Conservation (phyloP, 2,329 filamentous ascomycete genomes). For the Diplodia scrobiculata region DNA sequence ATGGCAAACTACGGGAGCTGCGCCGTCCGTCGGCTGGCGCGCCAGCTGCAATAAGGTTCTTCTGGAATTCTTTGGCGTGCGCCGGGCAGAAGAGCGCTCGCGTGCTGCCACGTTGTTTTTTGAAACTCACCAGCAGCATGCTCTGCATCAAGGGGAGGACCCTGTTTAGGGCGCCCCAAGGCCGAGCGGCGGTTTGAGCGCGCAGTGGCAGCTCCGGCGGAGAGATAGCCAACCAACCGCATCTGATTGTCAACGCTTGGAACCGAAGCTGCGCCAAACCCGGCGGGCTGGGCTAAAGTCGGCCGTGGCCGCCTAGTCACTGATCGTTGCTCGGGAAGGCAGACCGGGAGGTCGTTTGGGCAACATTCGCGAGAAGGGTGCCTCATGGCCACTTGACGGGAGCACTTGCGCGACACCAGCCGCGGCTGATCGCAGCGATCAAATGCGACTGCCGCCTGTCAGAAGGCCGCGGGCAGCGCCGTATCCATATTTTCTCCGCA, state of each 20-base stretch:
- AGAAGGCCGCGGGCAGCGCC: slow-evolving; percentile 11
- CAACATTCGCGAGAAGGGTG: not conserved
- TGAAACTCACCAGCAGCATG: slow-evolving; percentile 1
- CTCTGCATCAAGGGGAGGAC: not conserved
- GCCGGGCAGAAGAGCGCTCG: not conserved
- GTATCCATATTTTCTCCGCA: slow-evolving; percentile 16
- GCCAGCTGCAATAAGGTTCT: not conserved
- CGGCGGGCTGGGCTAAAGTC: not conserved
- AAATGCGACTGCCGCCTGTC: slow-evolving; percentile 7
- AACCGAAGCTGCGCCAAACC: not conserved
- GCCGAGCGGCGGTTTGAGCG: not conserved
- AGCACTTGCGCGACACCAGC: slow-evolving; percentile 8
- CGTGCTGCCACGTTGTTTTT: slow-evolving; percentile 1
- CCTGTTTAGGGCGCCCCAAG: not conserved
- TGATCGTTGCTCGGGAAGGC: not conserved
- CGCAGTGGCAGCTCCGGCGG: not conserved
- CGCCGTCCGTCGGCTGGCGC: not conserved
- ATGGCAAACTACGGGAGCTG: not conserved
- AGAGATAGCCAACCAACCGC: not conserved
- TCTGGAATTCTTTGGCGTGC: not conserved
- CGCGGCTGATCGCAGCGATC: slow-evolving; percentile 15
- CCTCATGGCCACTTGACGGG: slow-evolving; percentile 1
- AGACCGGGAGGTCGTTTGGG: not conserved
- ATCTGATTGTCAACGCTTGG: not conserved
- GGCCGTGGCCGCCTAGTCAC: no score